Evolutionary conservation across 176 grass and related monocot species (phyloP), one percentile per base, ranked within the genome.

Genomic region (Miscanthus lutarioriparius): DNA sequence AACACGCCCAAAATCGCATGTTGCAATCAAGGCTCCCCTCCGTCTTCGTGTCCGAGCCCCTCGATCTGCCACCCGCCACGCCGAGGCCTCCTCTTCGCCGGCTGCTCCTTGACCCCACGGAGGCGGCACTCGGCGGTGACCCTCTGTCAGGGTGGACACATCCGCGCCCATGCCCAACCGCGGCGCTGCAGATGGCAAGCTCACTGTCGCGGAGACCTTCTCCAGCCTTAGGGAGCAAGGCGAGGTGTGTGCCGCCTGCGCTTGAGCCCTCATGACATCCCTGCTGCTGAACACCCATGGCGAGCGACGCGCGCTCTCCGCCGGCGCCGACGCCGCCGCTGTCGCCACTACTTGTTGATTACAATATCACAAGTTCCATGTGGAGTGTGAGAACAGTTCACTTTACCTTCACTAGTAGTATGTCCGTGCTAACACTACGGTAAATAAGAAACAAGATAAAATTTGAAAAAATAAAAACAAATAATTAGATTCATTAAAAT

Each of bases 171-270:
- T 88, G 86, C 73, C 53, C 49, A n/a, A 39, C 62, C 1, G 25
- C 63, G 45, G 35, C 19, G 39, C 4, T 37, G 49, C 26, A 26
- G 16, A 40, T 39, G 70, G 38, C 58, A 82, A 80, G 63, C 39
- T 51, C 38, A 43, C n/a, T 78, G 35, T 89, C 72, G 65, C 78
- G 27, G 63, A 77, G 77, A 86, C 88, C 19, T 89, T 89, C 83
- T 70, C 78, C 53, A 81, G 41, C 71, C 83, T 86, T 64, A 80
- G 51, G 64, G 88, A 82, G 51, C 49, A 82, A 72, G 88, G 83
- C 39, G 85, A 86, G 88, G 88, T 86, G 64, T 4, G 4, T 35
- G 33, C 33, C 33, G 4, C 14, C 20, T 69, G 64, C 33, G 11
- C 16, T 23, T 16, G 13, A 23, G 63, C 28, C 6, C 1, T 78